Base-by-base conservation (phyloP, 108 stramenopile genomes). In the Poteriospumella lacustris region DNA sequence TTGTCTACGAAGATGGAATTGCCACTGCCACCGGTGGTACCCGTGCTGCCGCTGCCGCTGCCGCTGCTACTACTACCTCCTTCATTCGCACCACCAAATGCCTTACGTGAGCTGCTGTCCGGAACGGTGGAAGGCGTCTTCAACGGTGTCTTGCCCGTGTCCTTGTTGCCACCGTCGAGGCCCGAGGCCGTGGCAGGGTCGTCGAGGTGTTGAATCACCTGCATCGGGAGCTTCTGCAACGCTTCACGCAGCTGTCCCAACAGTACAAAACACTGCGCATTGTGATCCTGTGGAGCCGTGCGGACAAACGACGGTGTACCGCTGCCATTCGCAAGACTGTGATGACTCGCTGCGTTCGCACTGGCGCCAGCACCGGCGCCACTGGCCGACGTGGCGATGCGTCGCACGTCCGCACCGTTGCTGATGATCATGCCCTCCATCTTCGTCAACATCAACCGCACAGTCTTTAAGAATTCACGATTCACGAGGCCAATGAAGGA, bases 361-460 rank as follows among this genome's bases (percentile, higher is more conserved):
- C 47, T 19, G 19, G 9, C 9, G 47, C 47, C 15, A 52, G 19
- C 15, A 52, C 9, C 47, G 9, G 47, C n/a, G n/a, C n/a, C n/a
- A n/a, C n/a, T n/a, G n/a, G n/a, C n/a, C n/a, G n/a, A n/a, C n/a
- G n/a, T n/a, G n/a, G n/a, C n/a, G n/a, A n/a, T n/a, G n/a, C n/a
- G n/a, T n/a, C n/a, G n/a, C n/a, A n/a, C n/a, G n/a, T n/a, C n/a
- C n/a, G n/a, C n/a, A n/a, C n/a, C n/a, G 15, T 19, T 31, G 36
- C 36, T 64, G 3, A 64, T 12, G 36, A 64, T 64, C 60, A 64
- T 64, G 36, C 24, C 60, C 36, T 24, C 60, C 15, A 64, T 64
- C 31, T 64, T 64, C 5, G 60, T 12, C 31, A 64, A 24, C 60
- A 64, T 64, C 36, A 64, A 24, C 36, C 36, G 28, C 9, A 31